Evolutionary conservation across 108 stramenopile genomes (phyloP).

Genomic region (Stephanodiscus triporus): DNA sequence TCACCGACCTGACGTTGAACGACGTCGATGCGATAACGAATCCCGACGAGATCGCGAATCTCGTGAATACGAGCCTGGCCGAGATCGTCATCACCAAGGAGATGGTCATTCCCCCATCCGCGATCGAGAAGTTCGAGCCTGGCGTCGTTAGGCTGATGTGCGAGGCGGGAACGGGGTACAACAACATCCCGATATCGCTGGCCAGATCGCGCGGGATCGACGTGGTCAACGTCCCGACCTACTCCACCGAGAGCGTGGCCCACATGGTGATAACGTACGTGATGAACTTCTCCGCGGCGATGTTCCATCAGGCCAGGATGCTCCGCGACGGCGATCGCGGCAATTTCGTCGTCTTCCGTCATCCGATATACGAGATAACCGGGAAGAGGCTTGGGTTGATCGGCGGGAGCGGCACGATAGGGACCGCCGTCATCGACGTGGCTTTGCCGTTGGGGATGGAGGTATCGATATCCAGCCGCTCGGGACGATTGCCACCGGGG

Average conservation of each 20-base stretch:
- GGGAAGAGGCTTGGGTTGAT: conserved; percentile 87
- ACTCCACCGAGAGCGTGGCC: conserved; percentile 85
- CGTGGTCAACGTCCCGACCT: conserved; percentile 85
- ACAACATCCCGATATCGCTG: conserved; percentile 73
- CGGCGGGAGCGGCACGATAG: conserved; percentile 89
- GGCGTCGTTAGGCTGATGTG: conserved; percentile 70
- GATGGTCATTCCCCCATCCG: conserved; percentile 63
- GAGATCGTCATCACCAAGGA: conserved; percentile 89
- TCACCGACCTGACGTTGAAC: conserved; percentile 62
- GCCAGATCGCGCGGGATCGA: conserved; percentile 53
- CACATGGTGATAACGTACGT: conserved; percentile 90
- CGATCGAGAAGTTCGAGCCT: conserved; percentile 59
- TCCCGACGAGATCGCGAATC: conserved; percentile 63
- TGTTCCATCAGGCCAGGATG: conserved; percentile 80
- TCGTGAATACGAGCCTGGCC: conserved; percentile 60
- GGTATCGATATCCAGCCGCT: conserved; percentile 70
- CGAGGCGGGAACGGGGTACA: conserved; percentile 92
- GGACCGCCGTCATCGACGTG: conserved; percentile 81
- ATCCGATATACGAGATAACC: conserved; percentile 77
- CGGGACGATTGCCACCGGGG: conserved; percentile 55
- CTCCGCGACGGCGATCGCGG: conserved; percentile 57
- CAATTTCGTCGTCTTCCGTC: conserved; percentile 77
- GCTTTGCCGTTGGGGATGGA: conserved; percentile 89
- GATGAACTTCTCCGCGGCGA: conserved; percentile 80
- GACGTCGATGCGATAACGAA: conserved; percentile 61